phyloP scores from a whole-genome alignment of 768 basidiomycete species.

The Leucogyrophana mollusca region DNA sequence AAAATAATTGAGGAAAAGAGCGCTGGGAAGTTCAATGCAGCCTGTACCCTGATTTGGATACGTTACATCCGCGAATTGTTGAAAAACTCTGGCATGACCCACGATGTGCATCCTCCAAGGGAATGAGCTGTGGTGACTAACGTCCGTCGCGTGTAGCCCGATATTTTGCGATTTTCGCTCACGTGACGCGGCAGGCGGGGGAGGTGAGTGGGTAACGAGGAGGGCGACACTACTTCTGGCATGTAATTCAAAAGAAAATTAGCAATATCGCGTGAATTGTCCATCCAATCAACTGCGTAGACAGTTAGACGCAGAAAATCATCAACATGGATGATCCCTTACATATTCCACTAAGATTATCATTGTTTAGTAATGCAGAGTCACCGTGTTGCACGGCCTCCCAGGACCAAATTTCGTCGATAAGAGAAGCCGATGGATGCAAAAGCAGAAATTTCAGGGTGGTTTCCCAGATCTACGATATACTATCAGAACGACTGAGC shows the following conservation, averaged over 20 bases:
- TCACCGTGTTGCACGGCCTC: slow-evolving; percentile 88
- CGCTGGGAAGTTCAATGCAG: slow-evolving; percentile 58
- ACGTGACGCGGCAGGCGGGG: slow-evolving; percentile 44
- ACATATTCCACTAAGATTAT: slow-evolving; percentile 58
- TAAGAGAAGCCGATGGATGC: slow-evolving; percentile 32
- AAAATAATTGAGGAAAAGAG: slow-evolving; percentile 74
- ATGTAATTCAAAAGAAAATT: slow-evolving; percentile 73
- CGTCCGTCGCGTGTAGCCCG: slow-evolving; percentile 53
- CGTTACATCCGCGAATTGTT: neutral
- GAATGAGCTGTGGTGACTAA: slow-evolving; percentile 81
- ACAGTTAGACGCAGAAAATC: neutral
- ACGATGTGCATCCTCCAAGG: slow-evolving; percentile 78
- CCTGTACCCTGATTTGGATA: slow-evolving; percentile 48
- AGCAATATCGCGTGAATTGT: slow-evolving; percentile 74
- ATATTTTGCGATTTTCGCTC: slow-evolving; percentile 36
- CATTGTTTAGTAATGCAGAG: slow-evolving; percentile 67
- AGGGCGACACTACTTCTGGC: slow-evolving; percentile 39
- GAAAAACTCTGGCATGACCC: slow-evolving; percentile 27
- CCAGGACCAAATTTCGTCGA: slow-evolving; percentile 81
- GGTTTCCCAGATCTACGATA: slow-evolving; percentile 77
- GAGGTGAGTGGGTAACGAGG: slow-evolving; percentile 51
- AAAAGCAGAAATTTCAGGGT: slow-evolving; percentile 53
- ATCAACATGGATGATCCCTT: slow-evolving; percentile 21
- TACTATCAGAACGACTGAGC: neutral
- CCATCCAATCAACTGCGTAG: slow-evolving; percentile 68